These are phyloP conservation scores for Trichophyton mentagrophytes DNA, from an alignment of 2,329 filamentous ascomycete species.

Conservation along the genomic window DNA sequence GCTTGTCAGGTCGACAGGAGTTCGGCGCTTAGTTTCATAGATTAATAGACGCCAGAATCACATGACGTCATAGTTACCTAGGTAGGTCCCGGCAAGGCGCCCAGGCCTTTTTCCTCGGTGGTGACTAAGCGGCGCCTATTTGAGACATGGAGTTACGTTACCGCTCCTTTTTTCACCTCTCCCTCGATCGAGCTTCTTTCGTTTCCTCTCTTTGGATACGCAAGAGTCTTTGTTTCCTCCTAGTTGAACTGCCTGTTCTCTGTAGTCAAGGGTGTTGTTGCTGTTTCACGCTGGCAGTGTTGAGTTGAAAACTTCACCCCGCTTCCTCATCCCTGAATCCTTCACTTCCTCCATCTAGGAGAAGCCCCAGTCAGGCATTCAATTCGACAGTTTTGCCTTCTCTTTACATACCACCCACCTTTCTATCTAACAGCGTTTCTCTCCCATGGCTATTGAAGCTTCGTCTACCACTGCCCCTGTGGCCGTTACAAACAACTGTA, in stretches of 20 bases:
- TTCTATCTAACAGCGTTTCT: not conserved
- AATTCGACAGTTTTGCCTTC: not conserved
- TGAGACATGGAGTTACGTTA: not conserved
- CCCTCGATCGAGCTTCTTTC: not conserved
- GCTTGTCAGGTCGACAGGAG: not conserved
- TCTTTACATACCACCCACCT: not conserved
- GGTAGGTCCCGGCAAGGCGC: no score
- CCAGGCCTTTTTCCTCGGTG: not conserved
- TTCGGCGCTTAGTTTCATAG: not conserved
- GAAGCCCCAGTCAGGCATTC: not conserved
- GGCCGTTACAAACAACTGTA: constrained; percentile 1
- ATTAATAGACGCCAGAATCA: not conserved
- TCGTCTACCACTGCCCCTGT: not conserved
- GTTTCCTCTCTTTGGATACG: not conserved
- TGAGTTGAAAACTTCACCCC: not conserved
- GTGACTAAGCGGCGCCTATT: not conserved
- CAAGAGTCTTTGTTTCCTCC: not conserved
- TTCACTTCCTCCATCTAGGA: not conserved
- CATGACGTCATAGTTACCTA: not conserved
- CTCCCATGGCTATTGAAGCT: not conserved
- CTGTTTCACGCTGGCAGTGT: not conserved
- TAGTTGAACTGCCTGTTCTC: not conserved
- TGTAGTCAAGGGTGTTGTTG: not conserved
- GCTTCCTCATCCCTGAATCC: not conserved
- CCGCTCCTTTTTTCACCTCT: not conserved